Percentiles rank a stretch among this genome's conserved stretches.
phyloP scores from a whole-genome alignment of 2,329 filamentous ascomycete genomes.

The Fusarium pseudocircinatum region DNA sequence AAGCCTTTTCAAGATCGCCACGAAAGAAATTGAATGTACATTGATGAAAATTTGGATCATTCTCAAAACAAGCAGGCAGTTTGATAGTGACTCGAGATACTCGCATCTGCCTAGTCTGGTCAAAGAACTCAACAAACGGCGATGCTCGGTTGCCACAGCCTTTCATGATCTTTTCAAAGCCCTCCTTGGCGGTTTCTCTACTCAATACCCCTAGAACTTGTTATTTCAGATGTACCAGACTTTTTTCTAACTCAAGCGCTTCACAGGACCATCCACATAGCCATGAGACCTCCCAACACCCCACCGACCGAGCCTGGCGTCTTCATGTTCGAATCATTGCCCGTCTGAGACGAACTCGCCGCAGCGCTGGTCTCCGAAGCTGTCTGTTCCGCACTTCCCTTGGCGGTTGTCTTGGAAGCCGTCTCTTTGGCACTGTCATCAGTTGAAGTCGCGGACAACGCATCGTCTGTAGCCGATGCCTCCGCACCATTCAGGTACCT shows the following conservation, averaged over 20 bases:
- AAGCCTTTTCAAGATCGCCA: not conserved
- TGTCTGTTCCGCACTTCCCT: not conserved
- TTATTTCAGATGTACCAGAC: rapidly evolving
- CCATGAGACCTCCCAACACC: not conserved
- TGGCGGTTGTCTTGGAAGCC: not conserved
- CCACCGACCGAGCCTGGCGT: not conserved
- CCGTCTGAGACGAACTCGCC: not conserved
- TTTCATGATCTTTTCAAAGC: not conserved
- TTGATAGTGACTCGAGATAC: not conserved
- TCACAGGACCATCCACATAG: not conserved
- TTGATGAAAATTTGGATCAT: rapidly evolving
- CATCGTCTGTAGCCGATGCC: not conserved
- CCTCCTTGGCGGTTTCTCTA: rapidly evolving
- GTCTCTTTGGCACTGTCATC: not conserved
- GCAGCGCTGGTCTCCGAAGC: not conserved
- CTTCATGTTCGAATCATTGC: not conserved
- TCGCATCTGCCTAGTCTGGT: not conserved
- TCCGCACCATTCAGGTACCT: not conserved
- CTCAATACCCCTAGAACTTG: rapidly evolving
- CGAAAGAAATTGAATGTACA: rapidly evolving
- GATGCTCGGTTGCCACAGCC: not conserved
- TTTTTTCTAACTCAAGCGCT: too few species aligned
- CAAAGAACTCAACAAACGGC: not conserved
- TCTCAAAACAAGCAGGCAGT: too few species aligned
- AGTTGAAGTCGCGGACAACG: not conserved